These are phyloP conservation scores for Lactarius indigo DNA, from an alignment of 768 basidiomycete species.

Conservation along the genomic window DNA sequence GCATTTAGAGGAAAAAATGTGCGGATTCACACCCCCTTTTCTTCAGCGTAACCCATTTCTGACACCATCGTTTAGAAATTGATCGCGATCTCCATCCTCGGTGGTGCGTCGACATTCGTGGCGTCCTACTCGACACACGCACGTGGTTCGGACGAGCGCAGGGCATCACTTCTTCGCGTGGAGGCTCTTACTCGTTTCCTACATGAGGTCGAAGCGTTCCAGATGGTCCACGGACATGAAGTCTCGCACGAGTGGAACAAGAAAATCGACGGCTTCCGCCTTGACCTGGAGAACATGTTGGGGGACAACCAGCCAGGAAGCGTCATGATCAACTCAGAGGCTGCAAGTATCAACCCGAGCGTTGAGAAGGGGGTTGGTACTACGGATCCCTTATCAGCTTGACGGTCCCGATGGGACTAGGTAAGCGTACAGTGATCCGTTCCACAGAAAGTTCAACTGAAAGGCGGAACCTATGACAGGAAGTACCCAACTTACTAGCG, in stretches of 20 bases:
- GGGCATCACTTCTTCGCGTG: constrained; percentile 48
- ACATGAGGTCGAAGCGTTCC: constrained; percentile 55
- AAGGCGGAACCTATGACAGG: not conserved
- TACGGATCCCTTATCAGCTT: not conserved
- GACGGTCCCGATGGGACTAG: not conserved
- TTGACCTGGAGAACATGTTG: constrained; percentile 46
- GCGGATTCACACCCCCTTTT: not conserved
- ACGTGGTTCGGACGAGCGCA: constrained; percentile 68
- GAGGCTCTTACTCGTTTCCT: constrained; percentile 66
- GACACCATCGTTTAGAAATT: constrained; percentile 31
- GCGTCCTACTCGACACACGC: constrained; percentile 72
- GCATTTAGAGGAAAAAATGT: constrained; percentile 27
- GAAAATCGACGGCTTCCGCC: constrained; percentile 35
- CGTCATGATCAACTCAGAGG: constrained; percentile 2
- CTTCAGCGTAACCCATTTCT: not conserved
- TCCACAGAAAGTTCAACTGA: no score
- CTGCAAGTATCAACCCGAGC: not conserved
- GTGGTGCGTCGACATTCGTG: constrained; percentile 62
- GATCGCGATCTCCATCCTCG: constrained; percentile 40
- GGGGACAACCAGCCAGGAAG: constrained; percentile 36
- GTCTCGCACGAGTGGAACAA: constrained; percentile 36
- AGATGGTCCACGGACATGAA: constrained; percentile 50
- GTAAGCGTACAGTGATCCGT: not conserved
- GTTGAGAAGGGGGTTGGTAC: not conserved
- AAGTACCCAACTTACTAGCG: not conserved